Evolutionary conservation across 495 filamentous ascomycete species (phyloP), one percentile per base, ranked within the genome.

Genomic region (Trichodelitschia bisporula): DNA sequence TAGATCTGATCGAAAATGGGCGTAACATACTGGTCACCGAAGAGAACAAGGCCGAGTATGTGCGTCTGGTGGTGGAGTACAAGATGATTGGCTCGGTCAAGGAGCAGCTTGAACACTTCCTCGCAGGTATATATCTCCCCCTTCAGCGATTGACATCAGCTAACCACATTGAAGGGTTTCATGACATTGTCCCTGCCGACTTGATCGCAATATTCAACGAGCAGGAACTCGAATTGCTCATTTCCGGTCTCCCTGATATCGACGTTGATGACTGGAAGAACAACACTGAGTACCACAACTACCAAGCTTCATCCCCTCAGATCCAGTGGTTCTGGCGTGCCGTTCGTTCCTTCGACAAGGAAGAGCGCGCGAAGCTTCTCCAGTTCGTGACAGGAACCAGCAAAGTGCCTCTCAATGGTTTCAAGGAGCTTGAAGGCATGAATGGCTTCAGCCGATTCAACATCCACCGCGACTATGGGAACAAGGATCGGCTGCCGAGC

Each of bases 281-380:
- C 50, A 89, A 91, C 51, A 91, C 82, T 13, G 89, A 95, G 45
- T 95, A 93, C 43, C 86, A 95, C 53, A 95, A 93, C 51, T 99
- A 95, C 58, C 75, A 77, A 11, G 73, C 78, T 17, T 78, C 82
- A 0, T 90, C 86, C 2, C 72, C 83, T 15, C 86, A 99, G 45
- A 93, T 99, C 40, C 86, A 99, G 51, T 95, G 86, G 89, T 93
- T 99, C 69, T 99, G 86, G 86, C 73, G 86, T 42, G 86, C 89
- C 2, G 74, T 99, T 25, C 74, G 89, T 40, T 92, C 83, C 4
- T 99, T 91, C 43, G 86, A 99, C 58, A 95, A 95, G 56, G 86
- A 99, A 58, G 86, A 95, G 53, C 78, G 78, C 33, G 86, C 86
- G 36, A 95, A 95, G 49, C 65, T 99, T 24, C 64, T 99, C 4